These are phyloP conservation scores for Candida ovalis DNA, from an alignment of 805 yeast genomes.

Conservation along the genomic window DNA sequence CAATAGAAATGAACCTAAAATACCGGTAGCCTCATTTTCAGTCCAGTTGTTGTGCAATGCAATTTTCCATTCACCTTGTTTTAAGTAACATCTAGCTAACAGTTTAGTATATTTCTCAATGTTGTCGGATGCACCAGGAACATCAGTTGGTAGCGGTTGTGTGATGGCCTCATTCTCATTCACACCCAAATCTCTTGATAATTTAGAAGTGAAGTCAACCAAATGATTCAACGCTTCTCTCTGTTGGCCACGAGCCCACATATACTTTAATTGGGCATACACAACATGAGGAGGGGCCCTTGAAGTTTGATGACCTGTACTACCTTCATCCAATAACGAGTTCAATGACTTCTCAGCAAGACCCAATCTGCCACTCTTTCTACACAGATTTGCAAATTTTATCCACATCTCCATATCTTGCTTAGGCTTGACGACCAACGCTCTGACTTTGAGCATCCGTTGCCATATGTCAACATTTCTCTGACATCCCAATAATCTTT, in stretches of 20 bases:
- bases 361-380: conserved; percentile 89
- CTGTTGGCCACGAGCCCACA: conserved; percentile 94
- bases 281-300: conserved; percentile 96
- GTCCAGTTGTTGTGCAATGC: conserved; percentile 78
- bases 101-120: conserved; percentile 80
- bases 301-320: conserved; percentile 37
- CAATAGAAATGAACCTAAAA: conserved; percentile 83
- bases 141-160: conserved; percentile 73
- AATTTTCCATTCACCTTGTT: conserved; percentile 98
- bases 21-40: conserved; percentile 65
- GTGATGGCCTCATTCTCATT: conserved; percentile 84
- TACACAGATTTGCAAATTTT: conserved; percentile 91
- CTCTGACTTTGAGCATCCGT: conserved; percentile 86
- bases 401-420: conserved; percentile 98
- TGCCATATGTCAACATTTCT: conserved; percentile 99
- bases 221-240: conserved; percentile 81
- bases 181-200: conserved; percentile 85
- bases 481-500: conserved; percentile 88
- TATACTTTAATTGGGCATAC: conserved; percentile 91
- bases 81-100: conserved; percentile 89
- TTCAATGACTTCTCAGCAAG: conserved; percentile 90
- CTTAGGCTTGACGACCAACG: conserved; percentile 88
- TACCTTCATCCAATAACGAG: conserved; percentile 68
- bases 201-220: conserved; percentile 84
- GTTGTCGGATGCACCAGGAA: conserved; percentile 69